Percentiles rank a stretch among this genome's conserved stretches.
Evolutionary conservation across 2,329 filamentous ascomycete genomes (phyloP).

Genomic region (Trichoderma sp.): DNA sequence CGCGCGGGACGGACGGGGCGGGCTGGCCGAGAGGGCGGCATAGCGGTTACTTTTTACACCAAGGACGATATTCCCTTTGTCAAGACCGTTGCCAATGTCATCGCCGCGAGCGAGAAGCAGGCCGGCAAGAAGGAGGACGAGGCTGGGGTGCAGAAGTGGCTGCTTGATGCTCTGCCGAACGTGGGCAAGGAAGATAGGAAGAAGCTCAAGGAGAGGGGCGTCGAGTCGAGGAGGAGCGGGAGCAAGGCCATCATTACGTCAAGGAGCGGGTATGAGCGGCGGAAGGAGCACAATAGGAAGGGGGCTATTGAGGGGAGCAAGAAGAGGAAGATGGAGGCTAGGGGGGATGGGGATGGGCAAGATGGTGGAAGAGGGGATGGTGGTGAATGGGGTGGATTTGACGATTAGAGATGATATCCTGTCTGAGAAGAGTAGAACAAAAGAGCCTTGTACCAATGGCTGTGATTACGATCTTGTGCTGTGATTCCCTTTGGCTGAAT

Average conservation of each 20-base stretch:
- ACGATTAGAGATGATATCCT: constrained; percentile 40
- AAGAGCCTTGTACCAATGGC: no score
- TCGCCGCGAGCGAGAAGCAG: constrained; percentile 78
- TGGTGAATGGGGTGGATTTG: constrained; percentile 54
- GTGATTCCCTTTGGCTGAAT: no score
- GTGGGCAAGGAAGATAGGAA: constrained; percentile 83
- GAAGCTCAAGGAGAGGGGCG: constrained; percentile 77
- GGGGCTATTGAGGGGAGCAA: constrained; percentile 66
- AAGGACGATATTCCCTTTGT: constrained; percentile 90
- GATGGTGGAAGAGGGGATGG: constrained; percentile 25
- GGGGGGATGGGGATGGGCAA: constrained; percentile 30
- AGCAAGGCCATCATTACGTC: constrained; percentile 71
- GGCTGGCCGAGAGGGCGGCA: constrained; percentile 81
- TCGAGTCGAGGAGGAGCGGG: constrained; percentile 65
- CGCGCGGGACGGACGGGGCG: constrained; percentile 88
- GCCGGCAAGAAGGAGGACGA: constrained; percentile 55
- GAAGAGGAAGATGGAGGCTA: constrained; percentile 50
- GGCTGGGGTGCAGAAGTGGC: constrained; percentile 75
- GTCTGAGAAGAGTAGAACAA: not conserved
- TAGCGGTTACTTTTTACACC: constrained; percentile 93
- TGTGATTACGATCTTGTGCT: no score
- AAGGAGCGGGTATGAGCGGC: constrained; percentile 74
- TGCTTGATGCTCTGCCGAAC: constrained; percentile 82
- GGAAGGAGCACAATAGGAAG: constrained; percentile 65
- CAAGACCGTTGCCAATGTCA: constrained; percentile 91